Percentiles rank a stretch among this genome's conserved stretches.
These are phyloP conservation scores for Lathyrus sativus DNA, from an alignment of 306 rosid species.

Conservation along the genomic window DNA sequence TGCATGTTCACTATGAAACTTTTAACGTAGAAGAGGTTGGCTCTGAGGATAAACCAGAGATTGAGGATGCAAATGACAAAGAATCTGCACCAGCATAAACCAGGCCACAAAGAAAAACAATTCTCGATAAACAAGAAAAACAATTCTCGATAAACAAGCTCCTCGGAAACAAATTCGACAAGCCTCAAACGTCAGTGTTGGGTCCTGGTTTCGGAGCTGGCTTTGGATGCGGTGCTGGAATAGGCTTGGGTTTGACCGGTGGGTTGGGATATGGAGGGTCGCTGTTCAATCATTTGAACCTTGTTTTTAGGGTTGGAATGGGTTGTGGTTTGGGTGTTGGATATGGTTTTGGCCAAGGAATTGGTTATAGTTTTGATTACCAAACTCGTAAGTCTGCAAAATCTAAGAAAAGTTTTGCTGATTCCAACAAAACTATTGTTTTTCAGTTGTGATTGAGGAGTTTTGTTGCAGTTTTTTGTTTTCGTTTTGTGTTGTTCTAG, in stretches of 20 bases:
- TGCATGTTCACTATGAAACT: too few relatives aligned
- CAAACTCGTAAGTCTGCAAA: conserved; percentile 39
- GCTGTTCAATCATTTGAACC: conserved; percentile 42
- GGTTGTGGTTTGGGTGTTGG: conserved; percentile 56
- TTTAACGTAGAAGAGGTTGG: too few relatives aligned
- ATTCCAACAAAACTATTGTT: conserved; percentile 44
- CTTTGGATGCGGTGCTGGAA: conserved; percentile 52
- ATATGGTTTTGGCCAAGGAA: conserved; percentile 52
- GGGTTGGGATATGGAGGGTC: conserved; percentile 44
- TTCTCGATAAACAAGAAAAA: too few relatives aligned
- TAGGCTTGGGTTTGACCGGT: conserved; percentile 52
- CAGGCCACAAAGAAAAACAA: too few relatives aligned
- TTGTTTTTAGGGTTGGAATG: conserved; percentile 48
- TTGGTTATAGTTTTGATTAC: conserved; percentile 43
- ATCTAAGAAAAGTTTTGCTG: conserved; percentile 31
- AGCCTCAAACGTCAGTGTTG: conserved; percentile 33
- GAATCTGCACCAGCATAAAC: too few relatives aligned
- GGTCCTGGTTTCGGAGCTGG: conserved; percentile 57
- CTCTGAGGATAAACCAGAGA: too few relatives aligned
- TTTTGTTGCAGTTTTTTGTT: neutral
- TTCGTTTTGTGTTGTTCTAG: neutral
- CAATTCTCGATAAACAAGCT: conserved; percentile 39
- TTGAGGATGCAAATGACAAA: too few relatives aligned
- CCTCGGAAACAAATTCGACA: conserved; percentile 33
- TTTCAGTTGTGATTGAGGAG: conserved; percentile 36